Conservation (phyloP, 2,329 filamentous ascomycete species). For the Colletotrichum falcatum region DNA sequence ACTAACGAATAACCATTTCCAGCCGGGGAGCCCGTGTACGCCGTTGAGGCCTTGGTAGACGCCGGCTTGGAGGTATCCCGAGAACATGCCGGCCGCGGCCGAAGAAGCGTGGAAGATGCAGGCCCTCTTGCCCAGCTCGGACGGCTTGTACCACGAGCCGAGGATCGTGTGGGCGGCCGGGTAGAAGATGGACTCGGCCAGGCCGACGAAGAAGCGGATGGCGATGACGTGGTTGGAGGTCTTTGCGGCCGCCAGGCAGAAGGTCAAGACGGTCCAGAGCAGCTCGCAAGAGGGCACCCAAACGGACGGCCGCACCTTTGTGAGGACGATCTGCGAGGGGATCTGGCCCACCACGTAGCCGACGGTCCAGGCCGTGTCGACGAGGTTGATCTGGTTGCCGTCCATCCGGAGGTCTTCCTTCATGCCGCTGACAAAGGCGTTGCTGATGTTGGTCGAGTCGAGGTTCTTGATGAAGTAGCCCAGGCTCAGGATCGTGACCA, state of each 20-base stretch:
- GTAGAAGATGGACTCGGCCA: slow-evolving; percentile 54
- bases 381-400: slow-evolving; percentile 47
- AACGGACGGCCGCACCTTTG: slow-evolving; percentile 46
- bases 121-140: slow-evolving; percentile 61
- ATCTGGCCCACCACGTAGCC: slow-evolving; percentile 46
- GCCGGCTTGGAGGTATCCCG: slow-evolving; percentile 66
- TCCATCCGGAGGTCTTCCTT: slow-evolving; percentile 45
- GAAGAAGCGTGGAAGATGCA: slow-evolving; percentile 63
- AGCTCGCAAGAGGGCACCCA: slow-evolving; percentile 48
- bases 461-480: slow-evolving; percentile 44
- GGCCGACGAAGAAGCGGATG: slow-evolving; percentile 57
- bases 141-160: slow-evolving; percentile 56
- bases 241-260: slow-evolving; percentile 33
- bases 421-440: slow-evolving; percentile 47
- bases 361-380: slow-evolving; percentile 44
- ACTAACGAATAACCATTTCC: slow-evolving; percentile 53
- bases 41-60: slow-evolving; percentile 64
- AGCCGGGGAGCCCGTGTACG: slow-evolving; percentile 54
- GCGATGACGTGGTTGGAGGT: slow-evolving; percentile 53
- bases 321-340: slow-evolving; percentile 47
- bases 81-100: slow-evolving; percentile 65
- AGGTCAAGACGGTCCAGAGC: slow-evolving; percentile 42
- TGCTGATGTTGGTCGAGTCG: slow-evolving; percentile 46
- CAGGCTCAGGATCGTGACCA: slow-evolving; percentile 40
- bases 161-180: slow-evolving; percentile 50